Evolutionary conservation across 257 asterid genomes (phyloP), one percentile per base, ranked within the genome.

Genomic region (Salvia rosmarinus): DNA sequence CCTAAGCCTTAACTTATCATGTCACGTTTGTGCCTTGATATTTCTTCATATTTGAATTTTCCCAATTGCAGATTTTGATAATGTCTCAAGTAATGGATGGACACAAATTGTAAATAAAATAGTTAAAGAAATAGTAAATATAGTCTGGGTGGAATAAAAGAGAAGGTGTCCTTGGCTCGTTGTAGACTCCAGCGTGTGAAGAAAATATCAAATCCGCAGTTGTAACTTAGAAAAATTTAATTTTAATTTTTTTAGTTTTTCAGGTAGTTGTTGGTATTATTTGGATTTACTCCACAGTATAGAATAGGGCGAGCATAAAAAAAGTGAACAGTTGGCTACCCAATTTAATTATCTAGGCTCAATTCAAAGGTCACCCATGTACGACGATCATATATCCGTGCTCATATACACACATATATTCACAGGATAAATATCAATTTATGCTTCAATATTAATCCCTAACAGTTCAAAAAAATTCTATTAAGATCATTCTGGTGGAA

Each of bases 241-340:
- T 61, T 30, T 61, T 5, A 40, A 9, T 4, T 19, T 0, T 19
- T 5, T 39, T 35, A 4, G 40, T 35, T 12, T 39, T 62, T 6
- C 6, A 32, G 35, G 21, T n/a, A 20, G 35, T 63, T 40, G 54
- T 40, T 40, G 32, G 37, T 19, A 12, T 20, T 20, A 62, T 62
- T 62, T 63, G 52, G 52, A 63, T 20, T 63, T 63, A 63, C 52
- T 63, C 52, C 19, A 63, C 40, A 63, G 10, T 39, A 5, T 63
- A 5, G 35, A 10, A 42, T 40, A 63, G 20, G 20, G 25, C 11
- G 37, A 19, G 5, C 13, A 13, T 32, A 14, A 19, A 19, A 63
- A 63, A 12, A 40, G 52, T 11, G 0, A 20, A 19, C 37, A 40
- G 54, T 42, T 62, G 67, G 25, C 16, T 10, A 19, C 34, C 68